Conservation (phyloP, 2,329 filamentous ascomycete genomes). For the Aspergillus ibericus region DNA sequence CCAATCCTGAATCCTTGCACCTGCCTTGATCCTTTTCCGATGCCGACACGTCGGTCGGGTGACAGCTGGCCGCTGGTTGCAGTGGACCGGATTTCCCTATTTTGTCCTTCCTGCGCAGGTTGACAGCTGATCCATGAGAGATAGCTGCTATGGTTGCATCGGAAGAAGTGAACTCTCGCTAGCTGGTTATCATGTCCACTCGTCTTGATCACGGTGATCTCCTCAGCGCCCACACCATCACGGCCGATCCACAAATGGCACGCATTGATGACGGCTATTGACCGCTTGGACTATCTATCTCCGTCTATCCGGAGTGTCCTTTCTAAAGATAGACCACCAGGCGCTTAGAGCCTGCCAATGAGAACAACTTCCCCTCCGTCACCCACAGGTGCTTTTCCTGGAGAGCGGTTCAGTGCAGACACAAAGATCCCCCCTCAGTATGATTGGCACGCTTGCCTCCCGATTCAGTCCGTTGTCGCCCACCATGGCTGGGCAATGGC, state of each 20-base stretch:
- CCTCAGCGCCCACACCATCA: background rate
- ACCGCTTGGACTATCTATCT: conserved; percentile 1
- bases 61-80: background rate
- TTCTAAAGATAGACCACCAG: conserved; percentile 34
- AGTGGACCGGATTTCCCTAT: conserved; percentile 12
- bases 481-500: background rate
- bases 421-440: background rate
- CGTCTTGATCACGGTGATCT: background rate
- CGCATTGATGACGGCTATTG: background rate
- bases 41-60: conserved; percentile 14
- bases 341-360: conserved; percentile 30
- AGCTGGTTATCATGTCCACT: background rate
- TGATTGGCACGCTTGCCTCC: conserved; percentile 17
- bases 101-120: conserved; percentile 10
- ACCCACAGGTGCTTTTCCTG: conserved; percentile 7
- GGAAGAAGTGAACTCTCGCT: no score
- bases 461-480: conserved; percentile 12
- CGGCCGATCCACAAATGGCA: background rate
- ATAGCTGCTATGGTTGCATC: no score
- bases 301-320: background rate
- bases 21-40: background rate
- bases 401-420: conserved; percentile 25
- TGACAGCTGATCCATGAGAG: background rate
- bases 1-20: background rate
- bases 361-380: conserved; percentile 18